Evolutionary conservation across 2,329 filamentous ascomycete genomes (phyloP), one percentile per base, ranked within the genome.

Genomic region (Didymella lethalis): DNA sequence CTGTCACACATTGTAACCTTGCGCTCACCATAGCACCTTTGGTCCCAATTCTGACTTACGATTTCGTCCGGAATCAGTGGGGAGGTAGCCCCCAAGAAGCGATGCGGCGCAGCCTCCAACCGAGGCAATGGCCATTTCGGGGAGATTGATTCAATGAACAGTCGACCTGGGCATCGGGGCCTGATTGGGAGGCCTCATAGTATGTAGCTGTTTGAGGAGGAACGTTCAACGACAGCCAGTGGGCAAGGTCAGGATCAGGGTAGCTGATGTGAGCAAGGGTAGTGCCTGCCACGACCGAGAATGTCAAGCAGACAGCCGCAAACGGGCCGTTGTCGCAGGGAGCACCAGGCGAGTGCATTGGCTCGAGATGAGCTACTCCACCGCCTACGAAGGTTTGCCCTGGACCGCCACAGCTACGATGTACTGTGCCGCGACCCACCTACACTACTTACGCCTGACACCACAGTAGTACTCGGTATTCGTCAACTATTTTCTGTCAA

Each of bases 281-380:
- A 4, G 26, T 54, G 56, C 56, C 41, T 59, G 50, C 23, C 50
- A 59, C 14, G 50, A 50, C 56, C 46, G 51, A 59, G 20, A 47
- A 48, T 54, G 50, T 48, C 50, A 51, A 51, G 50, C 55, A 50
- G 50, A 43, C 56, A 54, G 56, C 56, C 56, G 56, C 56, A 59
- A 54, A 59, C 56, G 56, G 56, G 40, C 50, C 56, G 56, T 59
- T 50, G 34, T 54, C 18, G 41, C 46, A 59, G 50, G 56, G 56
- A 41, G 50, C 50, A 54, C 50, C 56, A 59, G 16, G 41, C 46
- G 56, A 40, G 56, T 41, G 56, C 41, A 20, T 29, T 59, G 31
- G 29, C 55, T 32, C 6, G 18, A 58, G 56, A 54, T 54, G 55
- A 58, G 45, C 38, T 38, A 49, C 45, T 58, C 56, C 46, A 45